Conservation (phyloP, 495 filamentous ascomycete species). For the Chaetomidium leptoderma region DNA sequence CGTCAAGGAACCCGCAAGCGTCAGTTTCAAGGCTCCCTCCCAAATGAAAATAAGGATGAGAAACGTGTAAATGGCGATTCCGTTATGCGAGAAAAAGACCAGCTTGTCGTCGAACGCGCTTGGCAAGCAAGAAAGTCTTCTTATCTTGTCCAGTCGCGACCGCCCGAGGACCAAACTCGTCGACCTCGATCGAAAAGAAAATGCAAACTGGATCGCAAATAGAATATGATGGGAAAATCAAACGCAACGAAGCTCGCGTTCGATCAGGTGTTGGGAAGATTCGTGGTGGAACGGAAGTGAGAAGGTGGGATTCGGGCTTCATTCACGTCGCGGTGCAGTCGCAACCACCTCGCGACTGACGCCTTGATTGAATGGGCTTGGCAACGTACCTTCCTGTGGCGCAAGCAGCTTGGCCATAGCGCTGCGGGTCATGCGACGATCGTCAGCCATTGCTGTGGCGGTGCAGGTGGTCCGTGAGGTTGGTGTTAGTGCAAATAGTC, state of each 20-base stretch:
- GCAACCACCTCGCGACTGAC: not conserved
- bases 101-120: not conserved
- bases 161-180: not conserved
- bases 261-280: not conserved
- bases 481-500: not conserved
- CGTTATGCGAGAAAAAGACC: not conserved
- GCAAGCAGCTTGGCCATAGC: not conserved
- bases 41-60: not conserved
- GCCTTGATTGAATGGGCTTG: not conserved
- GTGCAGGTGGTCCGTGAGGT: constrained; percentile 2
- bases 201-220: not conserved
- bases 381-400: constrained; percentile 14
- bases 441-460: constrained; percentile 5
- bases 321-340: constrained; percentile 9
- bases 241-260: not conserved
- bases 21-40: not conserved
- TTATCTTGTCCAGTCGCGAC: not conserved
- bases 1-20: not conserved
- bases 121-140: not conserved
- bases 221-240: not conserved
- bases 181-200: not conserved
- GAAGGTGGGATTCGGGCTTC: not conserved
- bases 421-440: not conserved
- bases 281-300: not conserved
- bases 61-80: too few relatives aligned